phyloP scores from a whole-genome alignment of 2,329 filamentous ascomycete genomes.

The Cercospora citrullina region DNA sequence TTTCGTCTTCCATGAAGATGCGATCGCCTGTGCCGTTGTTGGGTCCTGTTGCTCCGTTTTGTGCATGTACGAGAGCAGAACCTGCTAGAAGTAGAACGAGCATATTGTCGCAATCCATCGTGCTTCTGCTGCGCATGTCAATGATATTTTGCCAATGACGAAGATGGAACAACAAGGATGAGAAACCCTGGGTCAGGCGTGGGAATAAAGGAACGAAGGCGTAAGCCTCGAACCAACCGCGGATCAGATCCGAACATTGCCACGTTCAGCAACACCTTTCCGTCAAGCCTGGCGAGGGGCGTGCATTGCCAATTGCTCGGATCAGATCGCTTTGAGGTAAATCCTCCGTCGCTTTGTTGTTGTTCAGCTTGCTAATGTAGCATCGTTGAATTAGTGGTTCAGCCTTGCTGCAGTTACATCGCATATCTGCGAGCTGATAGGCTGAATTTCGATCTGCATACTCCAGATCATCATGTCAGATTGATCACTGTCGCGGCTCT shows the following conservation, averaged over 20 bases:
- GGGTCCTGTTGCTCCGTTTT: background rate
- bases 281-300: background rate
- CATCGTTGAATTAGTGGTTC: background rate
- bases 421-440: background rate
- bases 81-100: background rate
- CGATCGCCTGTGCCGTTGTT: background rate
- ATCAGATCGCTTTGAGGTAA: background rate
- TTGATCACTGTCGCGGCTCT: background rate
- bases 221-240: background rate
- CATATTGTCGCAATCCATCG: background rate
- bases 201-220: background rate
- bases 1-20: constrained; percentile 21
- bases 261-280: background rate
- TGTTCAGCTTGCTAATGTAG: background rate
- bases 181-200: background rate
- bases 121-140: background rate
- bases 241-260: background rate
- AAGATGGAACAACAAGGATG: background rate
- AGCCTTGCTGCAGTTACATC: background rate
- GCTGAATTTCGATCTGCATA: background rate
- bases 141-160: background rate
- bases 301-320: background rate
- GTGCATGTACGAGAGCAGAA: background rate
- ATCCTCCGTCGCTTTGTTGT: background rate
- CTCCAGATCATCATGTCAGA: background rate